Evolutionary conservation across 305 asterid genomes (phyloP).

Genomic region (Fraxinus angustifolia): DNA sequence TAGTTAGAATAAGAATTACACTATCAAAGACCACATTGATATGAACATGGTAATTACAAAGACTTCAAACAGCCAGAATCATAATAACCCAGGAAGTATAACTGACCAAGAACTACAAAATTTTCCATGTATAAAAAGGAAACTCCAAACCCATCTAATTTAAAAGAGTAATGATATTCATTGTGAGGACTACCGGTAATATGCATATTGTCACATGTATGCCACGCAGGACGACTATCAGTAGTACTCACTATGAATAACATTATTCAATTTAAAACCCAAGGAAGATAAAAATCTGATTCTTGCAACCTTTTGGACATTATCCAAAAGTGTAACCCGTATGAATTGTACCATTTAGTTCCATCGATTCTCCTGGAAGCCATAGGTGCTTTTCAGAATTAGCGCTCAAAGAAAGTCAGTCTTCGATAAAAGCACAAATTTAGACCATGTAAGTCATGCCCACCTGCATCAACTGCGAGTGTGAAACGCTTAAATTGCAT

Average conservation of each 20-base stretch:
- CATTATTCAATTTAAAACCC: neutral
- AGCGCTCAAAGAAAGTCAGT: neutral
- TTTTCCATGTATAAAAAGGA: constrained; percentile 6
- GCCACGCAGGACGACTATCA: too few species aligned
- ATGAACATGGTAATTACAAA: neutral
- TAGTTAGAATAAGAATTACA: neutral
- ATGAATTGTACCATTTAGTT: neutral
- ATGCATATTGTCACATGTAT: too few species aligned
- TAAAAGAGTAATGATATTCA: too few species aligned
- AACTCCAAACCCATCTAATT: neutral
- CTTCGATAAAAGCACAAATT: constrained; percentile 20
- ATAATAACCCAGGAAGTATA: neutral
- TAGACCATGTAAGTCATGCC: constrained; percentile 98
- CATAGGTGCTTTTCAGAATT: constrained; percentile 3
- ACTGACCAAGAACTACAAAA: constrained; percentile 16
- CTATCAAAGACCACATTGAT: neutral
- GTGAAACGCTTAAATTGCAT: constrained; percentile 85
- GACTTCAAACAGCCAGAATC: neutral
- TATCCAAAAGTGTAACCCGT: neutral
- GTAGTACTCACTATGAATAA: too few species aligned
- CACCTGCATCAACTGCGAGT: constrained; percentile 80
- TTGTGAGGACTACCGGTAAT: too few species aligned
- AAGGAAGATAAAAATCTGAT: neutral
- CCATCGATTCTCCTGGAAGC: neutral
- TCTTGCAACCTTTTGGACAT: neutral